phyloP scores from a whole-genome alignment of 129 eudicot genomes.

The Flaveria linearis region DNA sequence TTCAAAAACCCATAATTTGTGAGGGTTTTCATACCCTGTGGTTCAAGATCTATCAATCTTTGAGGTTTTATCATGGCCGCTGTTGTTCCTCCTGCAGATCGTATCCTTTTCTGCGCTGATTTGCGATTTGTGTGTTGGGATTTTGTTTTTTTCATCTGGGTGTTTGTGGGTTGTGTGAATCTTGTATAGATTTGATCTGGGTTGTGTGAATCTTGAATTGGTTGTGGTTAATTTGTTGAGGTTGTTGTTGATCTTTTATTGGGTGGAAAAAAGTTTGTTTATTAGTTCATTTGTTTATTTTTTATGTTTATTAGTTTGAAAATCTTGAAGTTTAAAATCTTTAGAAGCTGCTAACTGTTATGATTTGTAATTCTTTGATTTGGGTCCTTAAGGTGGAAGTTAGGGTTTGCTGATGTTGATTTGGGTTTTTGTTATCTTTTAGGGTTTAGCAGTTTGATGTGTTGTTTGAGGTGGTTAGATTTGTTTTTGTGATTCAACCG shows the following conservation, averaged over 20 bases:
- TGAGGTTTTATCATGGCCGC: conserved; percentile 52
- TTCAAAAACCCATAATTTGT: conserved; percentile 16
- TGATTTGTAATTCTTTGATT: not conserved
- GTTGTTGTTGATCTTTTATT: not conserved
- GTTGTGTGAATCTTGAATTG: too few species aligned
- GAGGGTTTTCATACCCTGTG: conserved; percentile 26
- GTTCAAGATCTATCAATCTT: conserved; percentile 46
- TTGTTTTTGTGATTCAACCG: not conserved
- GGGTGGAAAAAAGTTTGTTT: not conserved
- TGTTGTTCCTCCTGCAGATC: conserved; percentile 71
- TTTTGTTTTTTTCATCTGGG: too few species aligned
- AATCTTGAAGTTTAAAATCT: not conserved
- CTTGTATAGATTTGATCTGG: too few species aligned
- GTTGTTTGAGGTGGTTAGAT: not conserved
- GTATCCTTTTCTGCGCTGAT: conserved; percentile 50
- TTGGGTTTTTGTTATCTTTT: not conserved
- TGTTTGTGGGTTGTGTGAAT: too few species aligned
- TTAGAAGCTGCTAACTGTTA: not conserved
- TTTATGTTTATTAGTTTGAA: not conserved
- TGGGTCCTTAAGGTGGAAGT: not conserved
- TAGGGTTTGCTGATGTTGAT: conserved; percentile 1
- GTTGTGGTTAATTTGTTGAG: not conserved
- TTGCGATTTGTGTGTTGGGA: not conserved
- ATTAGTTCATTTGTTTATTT: not conserved
- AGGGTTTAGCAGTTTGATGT: not conserved